These are phyloP conservation scores for Epichloe brachyelytri DNA, from an alignment of 2,329 filamentous ascomycete genomes.

Conservation along the genomic window DNA sequence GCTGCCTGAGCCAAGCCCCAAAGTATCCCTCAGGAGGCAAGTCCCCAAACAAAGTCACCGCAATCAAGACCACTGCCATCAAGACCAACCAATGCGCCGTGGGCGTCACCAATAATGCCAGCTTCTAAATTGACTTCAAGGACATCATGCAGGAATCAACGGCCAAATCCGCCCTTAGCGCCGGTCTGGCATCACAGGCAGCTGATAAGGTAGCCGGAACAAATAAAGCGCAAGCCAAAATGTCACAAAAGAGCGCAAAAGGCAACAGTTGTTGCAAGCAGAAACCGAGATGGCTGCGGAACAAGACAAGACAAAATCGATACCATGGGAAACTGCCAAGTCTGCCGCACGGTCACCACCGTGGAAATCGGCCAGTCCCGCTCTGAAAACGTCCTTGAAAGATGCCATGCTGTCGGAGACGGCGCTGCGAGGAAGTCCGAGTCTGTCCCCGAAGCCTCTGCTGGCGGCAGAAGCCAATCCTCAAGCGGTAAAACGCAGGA, in stretches of 20 bases:
- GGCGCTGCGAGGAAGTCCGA: conserved; percentile 14
- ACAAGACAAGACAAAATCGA: conserved; percentile 16
- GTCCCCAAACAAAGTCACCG: not conserved
- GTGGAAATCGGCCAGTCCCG: conserved; percentile 49
- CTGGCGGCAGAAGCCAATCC: conserved; percentile 28
- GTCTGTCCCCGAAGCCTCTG: conserved; percentile 27
- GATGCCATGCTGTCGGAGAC: conserved; percentile 29
- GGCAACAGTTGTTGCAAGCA: conserved; percentile 56
- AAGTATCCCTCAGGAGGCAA: not conserved
- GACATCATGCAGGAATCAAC: conserved; percentile 58
- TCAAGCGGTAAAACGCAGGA: conserved; percentile 30
- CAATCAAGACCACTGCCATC: conserved; percentile 5
- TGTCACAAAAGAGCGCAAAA: conserved; percentile 88
- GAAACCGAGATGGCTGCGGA: conserved; percentile 28
- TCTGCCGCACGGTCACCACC: conserved; percentile 35
- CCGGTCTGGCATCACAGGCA: conserved; percentile 39
- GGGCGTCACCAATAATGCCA: conserved; percentile 37
- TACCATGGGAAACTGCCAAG: conserved; percentile 31
- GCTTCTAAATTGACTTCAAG: conserved; percentile 55
- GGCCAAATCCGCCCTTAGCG: conserved; percentile 39
- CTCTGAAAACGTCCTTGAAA: conserved; percentile 36
- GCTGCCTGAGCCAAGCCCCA: not conserved
- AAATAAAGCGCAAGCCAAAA: conserved; percentile 37
- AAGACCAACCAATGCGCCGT: conserved; percentile 28
- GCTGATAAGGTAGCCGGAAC: conserved; percentile 25